Evolutionary conservation across 2,329 filamentous ascomycete genomes (phyloP).

Genomic region (Talaromyces rugulosus): DNA sequence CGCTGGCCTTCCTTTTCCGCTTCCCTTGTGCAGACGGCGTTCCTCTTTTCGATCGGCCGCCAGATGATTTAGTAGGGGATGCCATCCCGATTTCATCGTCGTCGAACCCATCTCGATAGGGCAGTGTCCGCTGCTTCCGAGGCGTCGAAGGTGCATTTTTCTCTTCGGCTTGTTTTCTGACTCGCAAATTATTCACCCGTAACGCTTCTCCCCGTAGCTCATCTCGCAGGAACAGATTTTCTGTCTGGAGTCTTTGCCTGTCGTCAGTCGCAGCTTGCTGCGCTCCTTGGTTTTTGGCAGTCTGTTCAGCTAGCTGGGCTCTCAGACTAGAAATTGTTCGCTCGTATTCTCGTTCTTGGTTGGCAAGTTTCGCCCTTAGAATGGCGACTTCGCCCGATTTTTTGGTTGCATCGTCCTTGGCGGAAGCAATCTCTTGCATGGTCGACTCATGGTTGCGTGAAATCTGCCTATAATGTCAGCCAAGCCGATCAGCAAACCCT

Average conservation of each 20-base stretch:
- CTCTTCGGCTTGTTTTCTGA: constrained; percentile 32
- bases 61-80: constrained; percentile 51
- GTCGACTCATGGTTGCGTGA: constrained; percentile 38
- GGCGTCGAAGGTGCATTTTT: constrained; percentile 46
- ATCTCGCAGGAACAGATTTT: constrained; percentile 58
- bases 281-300: constrained; percentile 51
- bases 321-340: constrained; percentile 50
- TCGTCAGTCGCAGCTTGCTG: constrained; percentile 52
- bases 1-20: constrained; percentile 50
- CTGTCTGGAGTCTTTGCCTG: constrained; percentile 53
- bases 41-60: constrained; percentile 43
- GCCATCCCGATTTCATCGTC: constrained; percentile 55
- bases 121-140: constrained; percentile 44
- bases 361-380: constrained; percentile 51
- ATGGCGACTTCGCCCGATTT: constrained; percentile 56
- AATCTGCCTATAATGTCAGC: constrained; percentile 24
- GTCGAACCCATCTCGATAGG: constrained; percentile 60
- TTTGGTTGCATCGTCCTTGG: constrained; percentile 33
- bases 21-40: constrained; percentile 57
- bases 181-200: constrained; percentile 39
- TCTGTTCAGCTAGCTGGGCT: constrained; percentile 51
- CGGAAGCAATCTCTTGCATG: constrained; percentile 33
- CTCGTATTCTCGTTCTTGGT: constrained; percentile 44
- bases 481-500: not conserved
- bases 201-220: constrained; percentile 55